Percentiles rank a stretch among this genome's conserved stretches.
Evolutionary conservation across 495 filamentous ascomycete genomes (phyloP).

Genomic region (Aspergillus steynii): DNA sequence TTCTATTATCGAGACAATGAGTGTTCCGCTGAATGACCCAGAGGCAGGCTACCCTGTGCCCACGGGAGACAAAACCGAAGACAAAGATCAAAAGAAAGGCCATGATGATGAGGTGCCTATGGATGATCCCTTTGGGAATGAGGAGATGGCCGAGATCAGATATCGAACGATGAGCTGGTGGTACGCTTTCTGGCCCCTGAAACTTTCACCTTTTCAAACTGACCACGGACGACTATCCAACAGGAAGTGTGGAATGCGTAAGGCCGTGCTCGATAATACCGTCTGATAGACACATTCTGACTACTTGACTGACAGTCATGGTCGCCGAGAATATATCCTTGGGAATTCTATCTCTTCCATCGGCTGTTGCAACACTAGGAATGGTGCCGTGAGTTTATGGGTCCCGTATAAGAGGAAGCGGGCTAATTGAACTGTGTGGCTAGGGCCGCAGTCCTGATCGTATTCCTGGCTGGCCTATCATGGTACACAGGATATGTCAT

Average conservation of each 20-base stretch:
- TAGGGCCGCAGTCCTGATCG: constrained; percentile 65
- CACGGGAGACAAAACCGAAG: too few species aligned
- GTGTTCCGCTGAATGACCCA: too few species aligned
- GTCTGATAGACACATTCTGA: neutral
- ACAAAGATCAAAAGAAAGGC: too few species aligned
- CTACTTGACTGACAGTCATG: constrained; percentile 38
- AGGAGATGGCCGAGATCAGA: constrained; percentile 40
- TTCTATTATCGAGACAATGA: too few species aligned
- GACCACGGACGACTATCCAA: too few species aligned
- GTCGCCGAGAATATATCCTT: constrained; percentile 74
- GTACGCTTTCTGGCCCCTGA: constrained; percentile 19
- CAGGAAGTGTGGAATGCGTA: too few species aligned
- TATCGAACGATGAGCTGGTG: constrained; percentile 46
- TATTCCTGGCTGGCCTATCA: constrained; percentile 63
- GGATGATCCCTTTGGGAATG: too few species aligned
- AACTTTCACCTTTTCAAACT: neutral
- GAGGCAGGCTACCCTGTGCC: too few species aligned
- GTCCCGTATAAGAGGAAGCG: too few species aligned
- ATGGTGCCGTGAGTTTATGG: constrained; percentile 45
- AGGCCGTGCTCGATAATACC: neutral
- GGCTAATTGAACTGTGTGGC: constrained; percentile 10
- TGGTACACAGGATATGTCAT: constrained; percentile 79
- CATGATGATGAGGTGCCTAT: too few species aligned
- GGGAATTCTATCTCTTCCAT: constrained; percentile 64
- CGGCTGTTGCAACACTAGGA: constrained; percentile 62